Evolutionary conservation across 2,329 filamentous ascomycete genomes (phyloP), one percentile per base, ranked within the genome.

Genomic region (Fusarium torreyae): DNA sequence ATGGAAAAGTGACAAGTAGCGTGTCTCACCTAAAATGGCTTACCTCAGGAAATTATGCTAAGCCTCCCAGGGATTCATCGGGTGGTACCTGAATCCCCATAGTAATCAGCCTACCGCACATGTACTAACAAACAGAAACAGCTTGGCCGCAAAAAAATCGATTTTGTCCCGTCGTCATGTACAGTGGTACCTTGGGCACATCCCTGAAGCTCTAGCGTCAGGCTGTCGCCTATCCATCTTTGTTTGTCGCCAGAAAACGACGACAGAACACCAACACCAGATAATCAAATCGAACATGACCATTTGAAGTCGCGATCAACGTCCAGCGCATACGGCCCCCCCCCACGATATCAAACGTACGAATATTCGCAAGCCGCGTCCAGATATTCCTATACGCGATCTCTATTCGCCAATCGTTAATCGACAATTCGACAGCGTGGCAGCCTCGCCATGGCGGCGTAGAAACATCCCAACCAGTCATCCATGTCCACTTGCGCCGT

Each of bases 391-490:
- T 26, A 28, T 48, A 60, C 56, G 69, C 66, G 64, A 63, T 58
- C 48, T 52, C 33, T 44, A 52, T 50, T 61, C 58, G 51, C 52
- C 62, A 74, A 66, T 65, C 58, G 70, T 60, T 60, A 73, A 72
- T 69, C 67, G 63, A 40, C 65, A 63, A 64, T 69, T 68, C 63
- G 66, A 73, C 63, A 64, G 62, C 69, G 71, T 74, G 63, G 70
- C 70, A 74, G 72, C 72, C 72, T 74, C 72, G 72, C 72, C 72
- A 75, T 75, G 73, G 69, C 73, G 70, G 70, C 71, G 52, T 75
- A 74, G 61, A 74, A 63, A 66, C 68, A 66, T 49, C 40, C 48
- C 65, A 55, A 62, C 69, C 67, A 72, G 68, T 73, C 64, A 74
- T 74, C 72, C 66, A 74, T 75, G 73, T 71, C 70, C 68, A 71